Evolutionary conservation across 192 early-diverging fungal species (phyloP), one percentile per base, ranked within the genome.

Genomic region (Geranomyces variabilis): DNA sequence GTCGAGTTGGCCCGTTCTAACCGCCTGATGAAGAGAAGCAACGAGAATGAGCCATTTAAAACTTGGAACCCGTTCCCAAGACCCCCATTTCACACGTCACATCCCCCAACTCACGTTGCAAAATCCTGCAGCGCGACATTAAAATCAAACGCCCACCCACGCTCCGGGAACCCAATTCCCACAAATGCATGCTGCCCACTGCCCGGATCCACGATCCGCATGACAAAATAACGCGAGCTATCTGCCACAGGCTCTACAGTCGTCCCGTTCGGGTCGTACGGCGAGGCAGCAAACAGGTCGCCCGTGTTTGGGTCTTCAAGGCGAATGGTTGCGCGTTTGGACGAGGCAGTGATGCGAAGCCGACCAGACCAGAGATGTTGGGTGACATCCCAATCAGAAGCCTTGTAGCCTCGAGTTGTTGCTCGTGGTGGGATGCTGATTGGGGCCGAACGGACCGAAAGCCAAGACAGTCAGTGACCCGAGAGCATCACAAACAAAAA

Each of bases 51-150:
- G 36, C 10, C 10, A 10, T 7, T 3, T 10, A 41, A 41, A 41
- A 7, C 5, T 41, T 7, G 51, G 6, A 4, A 53, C 19, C 19
- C 51, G 19, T 47, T 47, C 46, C 12, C 19, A 10, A 47, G 46
- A 19, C 19, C 19, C 46, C 12, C 12, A 47, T 47, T 47, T 19
- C 46, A 19, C 46, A 47, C 46, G 19, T 47, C 10, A 47, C 10
- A 47, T 10, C 12, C 10, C 10, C 46, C 46, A 33, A 55, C 75
- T 48, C 69, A 90, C 89, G 90, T 92, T 66, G 79, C 75, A 70
- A 87, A 88, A 77, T 96, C 94, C 78, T 94, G 92, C 4, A 96
- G 76, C 0, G 92, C 89, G 3, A 96, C 94, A 70, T 96, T 94
- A 64, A 94, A 94, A 75, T 96, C 94, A 81, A 96, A 96, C 1